These are phyloP conservation scores for Eremochloa ophiuroides DNA, from an alignment of 176 grass and related monocot genomes.

Conservation along the genomic window DNA sequence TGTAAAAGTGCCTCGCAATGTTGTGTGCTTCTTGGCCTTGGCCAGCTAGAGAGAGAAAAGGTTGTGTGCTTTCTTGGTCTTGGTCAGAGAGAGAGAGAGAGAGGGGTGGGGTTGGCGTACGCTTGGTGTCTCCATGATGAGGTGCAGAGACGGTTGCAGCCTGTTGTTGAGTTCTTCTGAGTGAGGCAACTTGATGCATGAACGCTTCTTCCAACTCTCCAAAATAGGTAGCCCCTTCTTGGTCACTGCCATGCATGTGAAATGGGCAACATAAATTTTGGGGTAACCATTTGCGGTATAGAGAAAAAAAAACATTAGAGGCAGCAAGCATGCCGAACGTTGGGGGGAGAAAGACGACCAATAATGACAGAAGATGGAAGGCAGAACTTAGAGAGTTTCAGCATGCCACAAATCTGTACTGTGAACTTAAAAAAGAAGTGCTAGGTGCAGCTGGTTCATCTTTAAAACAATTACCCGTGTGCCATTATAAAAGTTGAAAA, in stretches of 20 bases:
- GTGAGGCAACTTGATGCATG: constrained; percentile 58
- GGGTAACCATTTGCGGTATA: not conserved
- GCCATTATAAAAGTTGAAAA: too few species aligned
- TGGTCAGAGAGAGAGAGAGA: constrained; percentile 12
- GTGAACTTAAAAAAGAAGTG: not conserved
- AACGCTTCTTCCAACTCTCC: constrained; percentile 85
- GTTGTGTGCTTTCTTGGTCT: constrained; percentile 24
- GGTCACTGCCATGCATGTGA: constrained; percentile 41
- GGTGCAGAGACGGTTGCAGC: constrained; percentile 31
- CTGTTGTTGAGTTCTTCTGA: constrained; percentile 44
- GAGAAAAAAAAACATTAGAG: not conserved
- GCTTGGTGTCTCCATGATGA: constrained; percentile 48
- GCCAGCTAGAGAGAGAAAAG: constrained; percentile 18
- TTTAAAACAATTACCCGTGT: too few species aligned
- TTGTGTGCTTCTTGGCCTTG: constrained; percentile 32
- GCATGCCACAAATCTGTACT: not conserved
- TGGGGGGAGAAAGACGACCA: not conserved
- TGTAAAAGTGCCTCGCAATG: constrained; percentile 31
- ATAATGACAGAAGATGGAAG: not conserved
- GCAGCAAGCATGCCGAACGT: constrained; percentile 19
- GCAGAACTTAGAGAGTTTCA: not conserved
- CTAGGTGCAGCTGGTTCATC: not conserved
- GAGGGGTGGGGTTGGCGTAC: constrained; percentile 29
- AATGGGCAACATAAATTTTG: not conserved
- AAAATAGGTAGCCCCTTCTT: constrained; percentile 64